Evolutionary conservation across 352 stramenopile species (phyloP).

Genomic region (Globisporangium echinulatum): DNA sequence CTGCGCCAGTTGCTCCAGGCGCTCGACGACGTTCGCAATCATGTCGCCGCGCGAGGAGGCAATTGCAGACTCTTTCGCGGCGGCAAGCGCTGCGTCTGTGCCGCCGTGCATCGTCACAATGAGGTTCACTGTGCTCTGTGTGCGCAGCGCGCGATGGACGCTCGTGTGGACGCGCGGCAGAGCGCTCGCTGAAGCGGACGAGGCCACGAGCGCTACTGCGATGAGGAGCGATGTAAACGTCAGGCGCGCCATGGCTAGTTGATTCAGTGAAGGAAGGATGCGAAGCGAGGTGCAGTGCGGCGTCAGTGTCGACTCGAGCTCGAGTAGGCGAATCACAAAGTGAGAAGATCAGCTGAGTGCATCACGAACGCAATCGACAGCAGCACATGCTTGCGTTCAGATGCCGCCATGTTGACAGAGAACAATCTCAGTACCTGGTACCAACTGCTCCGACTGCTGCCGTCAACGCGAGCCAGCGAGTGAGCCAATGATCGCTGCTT

Average conservation of each 20-base stretch:
- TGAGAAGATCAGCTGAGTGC: neutral
- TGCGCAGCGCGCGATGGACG: slow-evolving; percentile 17
- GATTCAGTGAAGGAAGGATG: neutral
- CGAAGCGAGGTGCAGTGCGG: too few relatives aligned
- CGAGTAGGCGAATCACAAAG: neutral
- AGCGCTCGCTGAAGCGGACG: neutral
- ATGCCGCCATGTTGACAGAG: too few relatives aligned
- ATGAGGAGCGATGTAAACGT: neutral
- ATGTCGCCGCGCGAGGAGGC: slow-evolving; percentile 5
- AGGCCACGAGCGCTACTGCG: slow-evolving; percentile 3
- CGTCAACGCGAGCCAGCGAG: too few relatives aligned
- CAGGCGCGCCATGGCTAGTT: neutral
- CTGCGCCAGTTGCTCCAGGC: slow-evolving; percentile 6
- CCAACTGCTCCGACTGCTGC: too few relatives aligned
- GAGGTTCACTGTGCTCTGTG: slow-evolving; percentile 18
- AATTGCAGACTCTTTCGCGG: slow-evolving; percentile 7
- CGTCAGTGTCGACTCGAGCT: neutral
- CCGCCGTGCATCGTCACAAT: slow-evolving; percentile 16
- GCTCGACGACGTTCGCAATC: slow-evolving; percentile 10
- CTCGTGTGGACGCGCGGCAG: slow-evolving; percentile 8
- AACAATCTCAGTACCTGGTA: too few relatives aligned
- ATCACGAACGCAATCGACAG: neutral
- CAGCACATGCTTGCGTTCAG: too few relatives aligned
- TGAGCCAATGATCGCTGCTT: too few relatives aligned
- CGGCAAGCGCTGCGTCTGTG: slow-evolving; percentile 2